Conservation (phyloP, 345 rosid genomes). For the Geranium rotundifolium region DNA sequence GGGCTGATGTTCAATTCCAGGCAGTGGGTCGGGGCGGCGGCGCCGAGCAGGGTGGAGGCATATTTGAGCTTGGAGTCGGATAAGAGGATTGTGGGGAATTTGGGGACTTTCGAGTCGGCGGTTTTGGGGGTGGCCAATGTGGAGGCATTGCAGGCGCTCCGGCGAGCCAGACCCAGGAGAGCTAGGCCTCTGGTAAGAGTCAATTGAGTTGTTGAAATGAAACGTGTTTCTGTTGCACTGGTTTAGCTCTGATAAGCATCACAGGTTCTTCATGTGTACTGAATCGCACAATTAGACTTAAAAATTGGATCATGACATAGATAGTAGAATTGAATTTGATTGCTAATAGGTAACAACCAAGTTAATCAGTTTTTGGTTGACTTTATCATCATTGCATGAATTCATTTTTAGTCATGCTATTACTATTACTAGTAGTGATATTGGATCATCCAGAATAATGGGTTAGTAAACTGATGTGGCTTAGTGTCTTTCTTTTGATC, state of each 20-base stretch:
- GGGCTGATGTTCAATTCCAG: conserved; percentile 3
- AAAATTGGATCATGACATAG: too few relatives aligned
- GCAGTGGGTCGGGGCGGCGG: conserved; percentile 5
- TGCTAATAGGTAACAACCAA: too few relatives aligned
- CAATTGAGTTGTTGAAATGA: not conserved
- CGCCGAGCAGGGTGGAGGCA: conserved; percentile 1
- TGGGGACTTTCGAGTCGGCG: not conserved
- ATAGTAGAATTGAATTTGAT: too few relatives aligned
- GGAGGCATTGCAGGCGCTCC: not conserved
- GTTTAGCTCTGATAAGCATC: not conserved
- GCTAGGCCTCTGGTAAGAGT: not conserved
- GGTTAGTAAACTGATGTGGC: too few relatives aligned
- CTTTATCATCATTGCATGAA: too few relatives aligned
- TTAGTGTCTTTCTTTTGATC: too few relatives aligned
- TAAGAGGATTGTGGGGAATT: not conserved
- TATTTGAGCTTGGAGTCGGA: conserved; percentile 1
- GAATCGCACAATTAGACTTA: too few relatives aligned
- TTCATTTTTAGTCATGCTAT: too few relatives aligned
- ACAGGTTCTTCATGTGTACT: too few relatives aligned
- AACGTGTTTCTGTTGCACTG: not conserved
- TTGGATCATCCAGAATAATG: too few relatives aligned
- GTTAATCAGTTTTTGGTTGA: too few relatives aligned
- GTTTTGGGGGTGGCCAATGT: conserved; percentile 2
- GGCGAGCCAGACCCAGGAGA: conserved; percentile 5
- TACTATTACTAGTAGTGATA: too few relatives aligned